A percentile compares a stretch with the other conserved stretches of the same genome.
Evolutionary conservation across 2,329 filamentous ascomycete genomes (phyloP).

Genomic region (Niveomyces coronatus): DNA sequence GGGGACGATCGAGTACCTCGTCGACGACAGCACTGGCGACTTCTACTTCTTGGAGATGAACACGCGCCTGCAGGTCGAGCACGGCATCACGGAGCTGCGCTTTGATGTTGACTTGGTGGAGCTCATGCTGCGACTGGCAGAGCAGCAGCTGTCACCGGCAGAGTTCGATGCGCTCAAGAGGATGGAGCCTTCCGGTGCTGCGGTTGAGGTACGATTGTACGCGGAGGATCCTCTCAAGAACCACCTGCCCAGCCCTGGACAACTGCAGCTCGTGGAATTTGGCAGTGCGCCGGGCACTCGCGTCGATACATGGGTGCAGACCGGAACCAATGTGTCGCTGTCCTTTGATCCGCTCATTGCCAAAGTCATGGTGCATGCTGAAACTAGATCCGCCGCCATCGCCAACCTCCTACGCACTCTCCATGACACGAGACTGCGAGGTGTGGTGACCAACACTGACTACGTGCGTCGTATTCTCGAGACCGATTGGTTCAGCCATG

Average conservation of each 20-base stretch:
- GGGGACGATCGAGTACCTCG: constrained; percentile 31
- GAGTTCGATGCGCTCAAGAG: background rate
- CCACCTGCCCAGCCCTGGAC: constrained; percentile 49
- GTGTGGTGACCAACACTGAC: constrained; percentile 45
- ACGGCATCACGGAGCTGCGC: constrained; percentile 57
- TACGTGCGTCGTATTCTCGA: constrained; percentile 42
- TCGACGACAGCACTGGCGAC: constrained; percentile 18
- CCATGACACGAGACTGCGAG: constrained; percentile 31
- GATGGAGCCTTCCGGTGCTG: constrained; percentile 18
- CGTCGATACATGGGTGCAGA: constrained; percentile 54
- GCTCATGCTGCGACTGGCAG: constrained; percentile 28
- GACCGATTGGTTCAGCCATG: constrained; percentile 33
- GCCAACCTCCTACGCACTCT: constrained; percentile 33
- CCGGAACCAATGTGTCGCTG: constrained; percentile 44
- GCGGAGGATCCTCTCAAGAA: constrained; percentile 44
- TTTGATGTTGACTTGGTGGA: constrained; percentile 64
- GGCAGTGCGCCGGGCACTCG: constrained; percentile 36
- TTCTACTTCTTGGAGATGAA: constrained; percentile 38
- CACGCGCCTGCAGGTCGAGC: constrained; percentile 33
- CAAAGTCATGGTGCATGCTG: constrained; percentile 47
- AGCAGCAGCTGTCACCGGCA: constrained; percentile 12
- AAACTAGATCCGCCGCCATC: constrained; percentile 26
- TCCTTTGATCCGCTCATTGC: constrained; percentile 49
- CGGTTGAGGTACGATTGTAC: constrained; percentile 31
- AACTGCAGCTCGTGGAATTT: constrained; percentile 47